Evolutionary conservation across 495 filamentous ascomycete species (phyloP).

Genomic region (Parmelia sp.): DNA sequence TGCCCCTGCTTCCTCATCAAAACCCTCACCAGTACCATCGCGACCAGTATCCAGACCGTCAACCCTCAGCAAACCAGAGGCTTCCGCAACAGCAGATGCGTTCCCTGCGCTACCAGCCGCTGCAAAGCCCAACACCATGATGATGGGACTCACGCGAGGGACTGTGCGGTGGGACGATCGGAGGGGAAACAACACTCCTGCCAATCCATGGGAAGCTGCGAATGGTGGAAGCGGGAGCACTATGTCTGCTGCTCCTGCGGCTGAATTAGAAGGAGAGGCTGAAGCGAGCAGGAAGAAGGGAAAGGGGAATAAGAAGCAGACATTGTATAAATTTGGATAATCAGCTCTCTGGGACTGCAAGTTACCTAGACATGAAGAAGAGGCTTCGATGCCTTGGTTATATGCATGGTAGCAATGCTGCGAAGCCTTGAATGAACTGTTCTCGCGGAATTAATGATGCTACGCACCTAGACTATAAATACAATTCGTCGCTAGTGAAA

Average conservation of each 20-base stretch:
- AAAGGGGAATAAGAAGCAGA: constrained; percentile 76
- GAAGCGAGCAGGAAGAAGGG: constrained; percentile 59
- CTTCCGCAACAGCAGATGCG: constrained; percentile 43
- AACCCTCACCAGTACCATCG: constrained; percentile 24
- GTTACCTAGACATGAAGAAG: neutral
- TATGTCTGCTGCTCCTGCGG: constrained; percentile 23
- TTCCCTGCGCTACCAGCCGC: constrained; percentile 81
- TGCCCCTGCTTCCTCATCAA: constrained; percentile 17
- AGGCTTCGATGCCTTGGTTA: neutral
- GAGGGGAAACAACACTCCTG: constrained; percentile 23
- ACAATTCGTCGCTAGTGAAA: neutral
- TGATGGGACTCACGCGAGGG: constrained; percentile 70
- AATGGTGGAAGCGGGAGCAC: constrained; percentile 17
- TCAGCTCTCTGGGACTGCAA: neutral
- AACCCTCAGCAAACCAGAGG: constrained; percentile 28
- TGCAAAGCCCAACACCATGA: constrained; percentile 68
- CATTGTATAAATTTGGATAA: constrained; percentile 55
- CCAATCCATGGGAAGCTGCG: constrained; percentile 43
- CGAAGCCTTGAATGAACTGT: no score
- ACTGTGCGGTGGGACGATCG: constrained; percentile 63
- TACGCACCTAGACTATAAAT: neutral
- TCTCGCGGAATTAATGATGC: no score
- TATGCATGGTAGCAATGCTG: no score
- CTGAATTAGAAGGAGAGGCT: constrained; percentile 33
- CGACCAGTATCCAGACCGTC: constrained; percentile 28